Conservation (phyloP, 148 eudicot species). For the Selenicereus undatus region DNA sequence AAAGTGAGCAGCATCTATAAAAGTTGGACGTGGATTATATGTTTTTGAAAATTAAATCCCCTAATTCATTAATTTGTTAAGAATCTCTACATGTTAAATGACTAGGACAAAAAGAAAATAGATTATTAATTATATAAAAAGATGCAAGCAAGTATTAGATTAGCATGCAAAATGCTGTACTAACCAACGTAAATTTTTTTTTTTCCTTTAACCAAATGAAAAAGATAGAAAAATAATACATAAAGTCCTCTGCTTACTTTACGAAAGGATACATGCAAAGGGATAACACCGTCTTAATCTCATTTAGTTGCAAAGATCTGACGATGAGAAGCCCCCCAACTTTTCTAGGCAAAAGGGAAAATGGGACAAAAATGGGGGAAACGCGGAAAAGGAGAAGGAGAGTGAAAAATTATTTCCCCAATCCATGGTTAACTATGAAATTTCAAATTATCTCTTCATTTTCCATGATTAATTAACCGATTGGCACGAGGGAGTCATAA, state of each 20-base stretch:
- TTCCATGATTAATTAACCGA: not conserved
- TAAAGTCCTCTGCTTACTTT: conserved; percentile 34
- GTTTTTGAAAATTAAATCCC: no score
- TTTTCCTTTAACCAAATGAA: no score
- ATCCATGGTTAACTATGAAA: conserved; percentile 39
- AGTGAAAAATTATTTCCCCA: conserved; percentile 32
- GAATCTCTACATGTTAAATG: no score
- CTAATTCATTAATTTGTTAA: no score
- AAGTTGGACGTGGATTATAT: no score
- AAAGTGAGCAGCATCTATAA: no score
- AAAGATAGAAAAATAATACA: no score
- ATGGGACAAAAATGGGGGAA: conserved; percentile 4
- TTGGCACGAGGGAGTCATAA: not conserved
- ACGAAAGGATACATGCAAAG: conserved; percentile 53
- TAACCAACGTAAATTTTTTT: no score
- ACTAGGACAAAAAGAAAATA: no score
- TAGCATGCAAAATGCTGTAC: no score
- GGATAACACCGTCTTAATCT: conserved; percentile 59
- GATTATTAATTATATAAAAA: no score
- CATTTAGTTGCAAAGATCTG: conserved; percentile 45
- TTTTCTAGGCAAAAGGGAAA: conserved; percentile 22
- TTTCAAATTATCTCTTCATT: conserved; percentile 26
- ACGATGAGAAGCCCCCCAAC: conserved; percentile 20
- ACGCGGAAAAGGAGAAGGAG: not conserved
- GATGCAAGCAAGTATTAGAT: no score